A percentile compares a stretch with the other conserved stretches of the same genome.
These are phyloP conservation scores for Phytophthora chlamydospora DNA, from an alignment of 352 stramenopile genomes.

Conservation along the genomic window DNA sequence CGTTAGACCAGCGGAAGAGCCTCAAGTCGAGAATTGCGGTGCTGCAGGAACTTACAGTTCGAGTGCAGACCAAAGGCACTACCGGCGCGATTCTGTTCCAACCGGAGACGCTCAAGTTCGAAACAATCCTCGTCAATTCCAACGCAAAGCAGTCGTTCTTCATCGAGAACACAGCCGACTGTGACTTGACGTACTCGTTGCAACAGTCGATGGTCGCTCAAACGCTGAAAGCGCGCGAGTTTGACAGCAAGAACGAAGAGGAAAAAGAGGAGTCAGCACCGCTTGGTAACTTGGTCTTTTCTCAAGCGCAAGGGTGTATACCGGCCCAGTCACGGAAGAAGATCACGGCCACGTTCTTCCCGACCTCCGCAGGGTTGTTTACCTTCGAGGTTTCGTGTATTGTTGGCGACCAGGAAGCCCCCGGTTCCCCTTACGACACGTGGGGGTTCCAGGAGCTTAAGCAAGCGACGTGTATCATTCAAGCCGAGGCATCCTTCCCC, in stretches of 20 bases:
- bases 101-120: slow-evolving; percentile 66
- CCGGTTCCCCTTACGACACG: slow-evolving; percentile 26
- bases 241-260: slow-evolving; percentile 5
- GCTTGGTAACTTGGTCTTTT: slow-evolving; percentile 53
- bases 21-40: slow-evolving; percentile 42
- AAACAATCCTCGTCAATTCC: slow-evolving; percentile 88
- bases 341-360: slow-evolving; percentile 81
- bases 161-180: slow-evolving; percentile 84
- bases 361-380: slow-evolving; percentile 65
- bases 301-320: slow-evolving; percentile 66
- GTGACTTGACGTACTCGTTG: slow-evolving; percentile 70
- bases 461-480: slow-evolving; percentile 53
- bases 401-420: slow-evolving; percentile 30
- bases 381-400: slow-evolving; percentile 75
- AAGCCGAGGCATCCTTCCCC: slow-evolving; percentile 85
- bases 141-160: slow-evolving; percentile 63
- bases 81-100: slow-evolving; percentile 83
- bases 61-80: slow-evolving; percentile 76
- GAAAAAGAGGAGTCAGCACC: neutral
- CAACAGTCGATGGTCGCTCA: slow-evolving; percentile 45
- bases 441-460: slow-evolving; percentile 32
- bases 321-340: slow-evolving; percentile 77
- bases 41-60: slow-evolving; percentile 68
- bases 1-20: slow-evolving; percentile 32
- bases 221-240: slow-evolving; percentile 4